A percentile compares a stretch with the other conserved stretches of the same genome.
Evolutionary conservation across 1,139 yeast species (phyloP).

Genomic region (Pichia sp.): DNA sequence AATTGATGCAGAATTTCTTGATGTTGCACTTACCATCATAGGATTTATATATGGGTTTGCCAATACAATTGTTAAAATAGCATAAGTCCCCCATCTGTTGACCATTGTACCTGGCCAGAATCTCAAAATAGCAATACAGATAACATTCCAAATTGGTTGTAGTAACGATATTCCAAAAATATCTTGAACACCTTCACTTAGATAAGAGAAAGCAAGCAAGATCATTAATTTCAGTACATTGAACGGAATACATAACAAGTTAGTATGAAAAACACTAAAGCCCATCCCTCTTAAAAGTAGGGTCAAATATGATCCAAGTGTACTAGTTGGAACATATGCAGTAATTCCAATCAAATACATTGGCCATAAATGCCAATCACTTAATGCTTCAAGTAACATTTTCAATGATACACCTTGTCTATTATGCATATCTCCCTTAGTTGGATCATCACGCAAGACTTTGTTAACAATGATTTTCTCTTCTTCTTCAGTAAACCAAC

Average conservation of each 20-base stretch:
- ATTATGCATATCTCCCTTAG: slow-evolving; percentile 63
- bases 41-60: slow-evolving; percentile 50
- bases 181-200: slow-evolving; percentile 35
- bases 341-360: slow-evolving; percentile 45
- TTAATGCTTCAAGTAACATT: slow-evolving; percentile 33
- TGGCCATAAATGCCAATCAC: slow-evolving; percentile 56
- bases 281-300: slow-evolving; percentile 46
- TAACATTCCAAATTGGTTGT: slow-evolving; percentile 35
- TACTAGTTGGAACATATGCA: slow-evolving; percentile 36
- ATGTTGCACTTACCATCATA: slow-evolving; percentile 51
- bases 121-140: slow-evolving; percentile 38
- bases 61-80: slow-evolving; percentile 37
- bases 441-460: slow-evolving; percentile 59
- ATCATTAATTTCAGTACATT: slow-evolving; percentile 32
- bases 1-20: slow-evolving; percentile 54
- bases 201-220: slow-evolving; percentile 32
- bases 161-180: slow-evolving; percentile 31
- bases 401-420: slow-evolving; percentile 41
- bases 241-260: slow-evolving; percentile 47
- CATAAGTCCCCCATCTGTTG: slow-evolving; percentile 47
- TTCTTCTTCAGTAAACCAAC: slow-evolving; percentile 62
- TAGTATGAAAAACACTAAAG: slow-evolving; percentile 47
- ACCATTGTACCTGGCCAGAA: slow-evolving; percentile 45
- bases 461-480: slow-evolving; percentile 56
- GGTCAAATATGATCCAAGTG: slow-evolving; percentile 44